Conservation (phyloP, 2,329 filamentous ascomycete species). For the Monilinia laxa region DNA sequence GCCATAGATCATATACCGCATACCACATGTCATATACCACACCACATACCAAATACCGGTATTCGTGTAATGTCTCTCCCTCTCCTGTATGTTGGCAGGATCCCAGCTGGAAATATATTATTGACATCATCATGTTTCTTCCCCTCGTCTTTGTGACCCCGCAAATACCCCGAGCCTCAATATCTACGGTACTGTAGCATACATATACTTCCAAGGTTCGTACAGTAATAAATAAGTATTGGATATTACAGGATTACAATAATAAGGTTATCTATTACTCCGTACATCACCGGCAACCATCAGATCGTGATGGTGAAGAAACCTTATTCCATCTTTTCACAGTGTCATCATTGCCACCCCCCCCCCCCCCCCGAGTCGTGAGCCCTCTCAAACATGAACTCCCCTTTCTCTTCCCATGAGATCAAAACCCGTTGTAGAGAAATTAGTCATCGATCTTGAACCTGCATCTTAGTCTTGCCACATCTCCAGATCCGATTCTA, state of each 20-base stretch:
- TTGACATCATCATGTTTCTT: constrained; percentile 5
- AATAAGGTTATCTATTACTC: too few species aligned
- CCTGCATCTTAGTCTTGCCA: not conserved
- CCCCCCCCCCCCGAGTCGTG: too few species aligned
- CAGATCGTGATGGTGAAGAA: not conserved
- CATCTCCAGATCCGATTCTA: not conserved
- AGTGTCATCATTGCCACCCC: too few species aligned
- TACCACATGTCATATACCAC: not conserved
- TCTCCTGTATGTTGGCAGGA: not conserved
- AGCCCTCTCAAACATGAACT: not conserved
- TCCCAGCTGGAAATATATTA: not conserved
- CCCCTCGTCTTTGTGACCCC: not conserved
- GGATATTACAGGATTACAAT: too few species aligned
- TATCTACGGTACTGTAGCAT: not conserved
- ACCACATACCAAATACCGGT: too few species aligned
- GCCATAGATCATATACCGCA: not conserved
- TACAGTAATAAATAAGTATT: too few species aligned
- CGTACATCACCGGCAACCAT: not conserved
- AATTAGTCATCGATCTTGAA: not conserved
- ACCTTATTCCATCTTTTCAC: not conserved
- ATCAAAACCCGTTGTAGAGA: not conserved
- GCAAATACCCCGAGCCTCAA: constrained; percentile 12
- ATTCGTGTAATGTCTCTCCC: too few species aligned
- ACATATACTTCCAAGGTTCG: too few species aligned
- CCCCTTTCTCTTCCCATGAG: not conserved